phyloP scores from a whole-genome alignment of 1,284 basidiomycete genomes.

The Leccinum fuscescens region DNA sequence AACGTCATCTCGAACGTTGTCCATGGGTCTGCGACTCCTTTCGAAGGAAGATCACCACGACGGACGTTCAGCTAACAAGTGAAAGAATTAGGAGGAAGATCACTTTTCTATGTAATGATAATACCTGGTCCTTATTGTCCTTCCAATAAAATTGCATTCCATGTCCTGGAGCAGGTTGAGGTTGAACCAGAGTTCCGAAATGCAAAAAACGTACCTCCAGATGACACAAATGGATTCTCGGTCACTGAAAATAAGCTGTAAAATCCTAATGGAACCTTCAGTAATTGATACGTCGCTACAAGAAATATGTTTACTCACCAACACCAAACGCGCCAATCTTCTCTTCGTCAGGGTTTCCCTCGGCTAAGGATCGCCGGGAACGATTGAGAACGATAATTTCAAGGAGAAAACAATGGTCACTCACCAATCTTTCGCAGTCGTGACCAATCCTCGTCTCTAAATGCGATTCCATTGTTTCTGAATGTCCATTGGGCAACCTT shows the following conservation, averaged over 20 bases:
- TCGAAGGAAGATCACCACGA: constrained; percentile 62
- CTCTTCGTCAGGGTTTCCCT: constrained; percentile 81
- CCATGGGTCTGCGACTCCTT: constrained; percentile 54
- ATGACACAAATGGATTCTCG: constrained; percentile 93
- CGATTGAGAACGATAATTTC: background rate
- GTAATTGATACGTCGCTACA: background rate
- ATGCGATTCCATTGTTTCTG: constrained; percentile 83
- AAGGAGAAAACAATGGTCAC: constrained; percentile 16
- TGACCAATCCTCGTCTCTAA: constrained; percentile 85
- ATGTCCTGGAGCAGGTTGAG: constrained; percentile 47
- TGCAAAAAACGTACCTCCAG: constrained; percentile 56
- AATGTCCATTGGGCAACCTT: constrained; percentile 77
- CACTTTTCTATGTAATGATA: background rate
- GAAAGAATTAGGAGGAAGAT: constrained; percentile 4
- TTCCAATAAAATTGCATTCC: constrained; percentile 99
- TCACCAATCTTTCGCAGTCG: constrained; percentile 84
- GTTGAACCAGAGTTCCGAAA: background rate
- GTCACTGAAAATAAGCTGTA: constrained; percentile 81
- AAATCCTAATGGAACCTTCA: constrained; percentile 50
- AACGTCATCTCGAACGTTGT: constrained; percentile 91
- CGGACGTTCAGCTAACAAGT: constrained; percentile 66
- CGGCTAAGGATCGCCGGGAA: constrained; percentile 44
- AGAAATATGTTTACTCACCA: constrained; percentile 42
- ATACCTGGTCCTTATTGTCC: constrained; percentile 80
- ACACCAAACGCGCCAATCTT: constrained; percentile 88